Evolutionary conservation across 2,329 filamentous ascomycete species (phyloP), one percentile per base, ranked within the genome.

Genomic region (Lasiodiplodia sp.): DNA sequence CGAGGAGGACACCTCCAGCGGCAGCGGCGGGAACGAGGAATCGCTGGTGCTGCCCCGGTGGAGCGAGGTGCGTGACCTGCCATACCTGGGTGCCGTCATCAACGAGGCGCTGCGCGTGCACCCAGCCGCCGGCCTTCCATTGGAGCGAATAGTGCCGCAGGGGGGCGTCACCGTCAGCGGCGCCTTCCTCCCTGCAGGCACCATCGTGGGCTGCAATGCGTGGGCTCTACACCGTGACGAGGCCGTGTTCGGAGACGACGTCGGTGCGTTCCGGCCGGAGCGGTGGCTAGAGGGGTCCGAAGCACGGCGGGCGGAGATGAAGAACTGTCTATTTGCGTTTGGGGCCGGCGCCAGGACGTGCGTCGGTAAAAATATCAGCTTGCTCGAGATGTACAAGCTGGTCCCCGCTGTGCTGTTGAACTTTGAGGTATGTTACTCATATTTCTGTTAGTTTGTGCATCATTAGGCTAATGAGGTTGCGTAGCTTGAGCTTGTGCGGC

Each of bases 31-130:
- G 11, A 71, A 70, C 44, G 75, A 73, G 51, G 70, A 73, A 2
- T 74, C 73, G 67, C 73, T 69, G 10, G 72, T 73, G 47, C 69
- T 49, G 18, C 28, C 37, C 18, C 44, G 44, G 3, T 68, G 58
- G 56, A 25, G 23, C 34, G 56, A 64, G 14, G 58, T 56, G 25
- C 56, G 58, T 47, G 38, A 65, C 10, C 58, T 68, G 21, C 73
- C 75, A 0, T 87, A 87, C 72, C 80, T 88, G 11, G 79, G 84
- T 53, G 86, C 86, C 3, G 82, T 86, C 2, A 79, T 88, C 23
- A 83, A 82, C 23, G 87, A 89, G 74, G 78, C 83, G 0, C 75
- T 84, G 70, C 81, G 86, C 3, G 74, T 86, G 12, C 83, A 86
- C 70, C 85, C 86, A 0, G 80, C 79, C 2, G 78, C 87, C 2